Evolutionary conservation across 2,329 filamentous ascomycete species (phyloP), one percentile per base, ranked within the genome.

Genomic region (Fonsecaea pedrosoi): DNA sequence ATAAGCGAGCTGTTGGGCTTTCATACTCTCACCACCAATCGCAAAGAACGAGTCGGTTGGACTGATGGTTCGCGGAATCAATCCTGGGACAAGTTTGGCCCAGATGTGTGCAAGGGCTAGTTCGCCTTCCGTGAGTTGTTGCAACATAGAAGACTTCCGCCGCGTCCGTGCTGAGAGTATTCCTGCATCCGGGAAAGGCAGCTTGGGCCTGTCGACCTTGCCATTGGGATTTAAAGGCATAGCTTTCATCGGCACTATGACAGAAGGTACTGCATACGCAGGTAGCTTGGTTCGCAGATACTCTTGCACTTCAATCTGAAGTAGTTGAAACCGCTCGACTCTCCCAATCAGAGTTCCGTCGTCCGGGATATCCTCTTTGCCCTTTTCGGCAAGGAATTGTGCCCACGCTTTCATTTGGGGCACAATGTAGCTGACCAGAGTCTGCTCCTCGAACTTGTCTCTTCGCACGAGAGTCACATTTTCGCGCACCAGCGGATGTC

Each of bases 361-460:
- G 15, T 88, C 86, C 56, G 85, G 78, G 4, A 82, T 78, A 38
- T 89, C 88, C 48, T 87, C 81, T 1, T 85, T 75, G 12, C 82
- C 80, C 69, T 84, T 81, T 60, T 82, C 79, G 54, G 86, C 78
- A 35, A 94, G 82, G 86, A 88, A 94, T 21, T 85, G 80, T 50
- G 83, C 80, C 92, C 92, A 97, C 71, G 89, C 86, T 69, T 85
- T 85, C 78, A 88, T 84, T 73, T 96, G 91, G 9, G 94, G 92
- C 2, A 97, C 93, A 67, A 97, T 87, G 78, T 97, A 97, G 77
- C 90, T 96, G 73, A 97, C 92, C 21, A 98, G 83, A 0, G 86
- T 94, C 15, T 88, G 90, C 77, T 97, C 94, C 77, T 96, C 92
- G 76, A 93, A 87, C 73, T 89, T 89, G 79, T 96, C 90, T 78